A percentile compares a stretch with the other conserved stretches of the same genome.
These are phyloP conservation scores for Juglanconis juglandina DNA, from an alignment of 2,329 filamentous ascomycete genomes.

Conservation along the genomic window DNA sequence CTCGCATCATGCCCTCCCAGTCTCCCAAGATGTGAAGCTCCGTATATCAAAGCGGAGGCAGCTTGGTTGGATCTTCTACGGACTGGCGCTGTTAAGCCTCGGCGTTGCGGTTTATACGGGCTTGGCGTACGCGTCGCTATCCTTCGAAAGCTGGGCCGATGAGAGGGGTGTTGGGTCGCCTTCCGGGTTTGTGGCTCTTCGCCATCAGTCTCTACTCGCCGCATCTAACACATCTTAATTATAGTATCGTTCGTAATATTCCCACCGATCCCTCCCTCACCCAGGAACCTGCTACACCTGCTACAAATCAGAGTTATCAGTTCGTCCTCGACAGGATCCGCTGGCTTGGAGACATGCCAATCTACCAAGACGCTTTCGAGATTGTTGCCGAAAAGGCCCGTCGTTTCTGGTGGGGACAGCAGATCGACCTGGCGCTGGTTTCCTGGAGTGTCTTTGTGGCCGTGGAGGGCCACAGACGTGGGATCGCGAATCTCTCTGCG, in stretches of 20 bases:
- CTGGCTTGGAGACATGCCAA: constrained; percentile 52
- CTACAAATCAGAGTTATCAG: constrained; percentile 1
- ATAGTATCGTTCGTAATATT: constrained; percentile 1
- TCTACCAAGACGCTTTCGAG: constrained; percentile 51
- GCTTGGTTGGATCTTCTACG: constrained; percentile 32
- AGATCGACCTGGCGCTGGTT: constrained; percentile 52
- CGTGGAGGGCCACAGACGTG: constrained; percentile 55
- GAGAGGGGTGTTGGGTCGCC: constrained; percentile 31
- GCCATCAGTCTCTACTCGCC: not conserved
- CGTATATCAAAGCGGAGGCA: constrained; percentile 31
- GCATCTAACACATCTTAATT: constrained; percentile 1
- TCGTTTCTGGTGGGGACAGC: constrained; percentile 61
- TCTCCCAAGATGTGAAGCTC: constrained; percentile 34
- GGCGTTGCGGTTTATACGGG: constrained; percentile 28
- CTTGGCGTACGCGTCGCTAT: constrained; percentile 29
- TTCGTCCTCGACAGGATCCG: constrained; percentile 37
- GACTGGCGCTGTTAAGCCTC: constrained; percentile 29
- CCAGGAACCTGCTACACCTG: not conserved
- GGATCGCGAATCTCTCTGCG: constrained; percentile 51
- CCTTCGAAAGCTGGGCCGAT: constrained; percentile 37
- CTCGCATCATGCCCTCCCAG: constrained; percentile 32
- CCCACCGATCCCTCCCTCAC: not conserved
- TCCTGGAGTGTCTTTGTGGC: constrained; percentile 57
- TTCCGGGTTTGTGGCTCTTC: constrained; percentile 22
- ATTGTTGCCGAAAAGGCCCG: constrained; percentile 52